These are phyloP conservation scores for Vinca minor DNA, from an alignment of 257 asterid genomes.

Conservation along the genomic window DNA sequence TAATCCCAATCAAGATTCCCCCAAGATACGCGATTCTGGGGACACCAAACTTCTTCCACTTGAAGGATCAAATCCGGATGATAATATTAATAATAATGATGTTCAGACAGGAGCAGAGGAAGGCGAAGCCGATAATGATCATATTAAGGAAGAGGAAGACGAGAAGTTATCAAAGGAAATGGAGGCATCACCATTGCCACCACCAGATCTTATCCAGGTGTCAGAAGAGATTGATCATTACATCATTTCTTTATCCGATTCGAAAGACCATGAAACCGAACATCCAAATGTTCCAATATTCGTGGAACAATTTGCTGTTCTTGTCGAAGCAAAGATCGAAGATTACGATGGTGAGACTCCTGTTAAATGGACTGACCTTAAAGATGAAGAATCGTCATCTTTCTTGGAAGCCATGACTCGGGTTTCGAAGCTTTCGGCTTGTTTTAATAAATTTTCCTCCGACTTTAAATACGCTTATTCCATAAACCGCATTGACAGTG, in stretches of 20 bases:
- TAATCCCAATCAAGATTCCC: constrained; percentile 17
- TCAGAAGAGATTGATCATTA: constrained; percentile 53
- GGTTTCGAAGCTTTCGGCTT: constrained; percentile 30
- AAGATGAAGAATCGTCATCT: constrained; percentile 38
- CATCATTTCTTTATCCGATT: constrained; percentile 28
- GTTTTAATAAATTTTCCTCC: constrained; percentile 31
- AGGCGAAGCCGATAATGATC: not conserved
- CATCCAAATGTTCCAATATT: constrained; percentile 46
- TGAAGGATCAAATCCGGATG: constrained; percentile 11
- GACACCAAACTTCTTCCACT: no score
- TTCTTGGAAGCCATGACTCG: constrained; percentile 40
- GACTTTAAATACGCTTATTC: constrained; percentile 48
- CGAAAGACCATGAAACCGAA: constrained; percentile 18
- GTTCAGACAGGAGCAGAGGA: not conserved
- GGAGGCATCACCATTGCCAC: constrained; percentile 40
- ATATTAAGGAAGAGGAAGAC: constrained; percentile 12
- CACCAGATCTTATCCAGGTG: constrained; percentile 55
- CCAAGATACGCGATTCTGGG: no score
- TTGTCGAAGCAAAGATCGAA: constrained; percentile 57
- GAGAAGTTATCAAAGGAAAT: no score
- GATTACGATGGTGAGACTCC: constrained; percentile 39
- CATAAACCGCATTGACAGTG: constrained; percentile 50
- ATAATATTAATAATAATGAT: not conserved
- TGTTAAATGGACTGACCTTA: constrained; percentile 42
- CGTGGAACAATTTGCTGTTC: constrained; percentile 60